A percentile compares a stretch with the other conserved stretches of the same genome.
These are phyloP conservation scores for Pyricularia pennisetigena DNA, from an alignment of 2,329 filamentous ascomycete genomes.

Conservation along the genomic window DNA sequence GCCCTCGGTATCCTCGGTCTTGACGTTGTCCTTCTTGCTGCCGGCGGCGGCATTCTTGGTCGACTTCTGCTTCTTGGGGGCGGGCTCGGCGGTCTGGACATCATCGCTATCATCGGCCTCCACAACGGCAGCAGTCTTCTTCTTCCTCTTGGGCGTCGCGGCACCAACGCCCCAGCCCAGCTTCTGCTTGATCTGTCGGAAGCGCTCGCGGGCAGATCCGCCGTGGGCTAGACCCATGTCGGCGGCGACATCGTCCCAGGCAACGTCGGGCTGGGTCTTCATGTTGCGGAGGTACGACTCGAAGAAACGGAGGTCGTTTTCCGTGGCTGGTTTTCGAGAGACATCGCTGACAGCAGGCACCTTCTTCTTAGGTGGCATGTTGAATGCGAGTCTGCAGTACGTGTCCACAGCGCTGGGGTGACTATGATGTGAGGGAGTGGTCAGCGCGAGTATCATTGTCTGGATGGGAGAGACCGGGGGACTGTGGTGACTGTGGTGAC, in stretches of 20 bases:
- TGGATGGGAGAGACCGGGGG: not conserved
- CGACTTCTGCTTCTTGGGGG: slow-evolving; percentile 7
- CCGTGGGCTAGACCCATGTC: slow-evolving; percentile 5
- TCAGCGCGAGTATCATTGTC: not conserved
- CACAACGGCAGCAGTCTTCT: not conserved
- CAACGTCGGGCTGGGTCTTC: not conserved
- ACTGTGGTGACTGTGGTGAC: not conserved
- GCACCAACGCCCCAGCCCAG: slow-evolving; percentile 2
- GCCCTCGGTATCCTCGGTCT: not conserved
- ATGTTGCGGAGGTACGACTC: slow-evolving; percentile 3
- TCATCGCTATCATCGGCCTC: slow-evolving; percentile 8
- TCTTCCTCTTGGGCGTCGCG: slow-evolving; percentile 8
- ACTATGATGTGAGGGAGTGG: not conserved
- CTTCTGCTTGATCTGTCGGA: slow-evolving; percentile 15
- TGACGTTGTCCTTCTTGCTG: slow-evolving; percentile 1
- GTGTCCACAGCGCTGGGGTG: not conserved
- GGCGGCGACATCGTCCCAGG: slow-evolving; percentile 16
- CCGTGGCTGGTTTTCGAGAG: not conserved
- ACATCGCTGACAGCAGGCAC: not conserved
- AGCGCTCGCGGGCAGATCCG: slow-evolving; percentile 4
- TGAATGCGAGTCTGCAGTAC: not conserved
- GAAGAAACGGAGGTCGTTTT: slow-evolving; percentile 3
- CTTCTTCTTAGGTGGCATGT: not conserved
- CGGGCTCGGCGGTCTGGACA: not conserved
- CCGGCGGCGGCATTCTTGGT: slow-evolving; percentile 3